Conservation (phyloP, 2,329 filamentous ascomycete species). For the Pseudopyricularia cyperi region DNA sequence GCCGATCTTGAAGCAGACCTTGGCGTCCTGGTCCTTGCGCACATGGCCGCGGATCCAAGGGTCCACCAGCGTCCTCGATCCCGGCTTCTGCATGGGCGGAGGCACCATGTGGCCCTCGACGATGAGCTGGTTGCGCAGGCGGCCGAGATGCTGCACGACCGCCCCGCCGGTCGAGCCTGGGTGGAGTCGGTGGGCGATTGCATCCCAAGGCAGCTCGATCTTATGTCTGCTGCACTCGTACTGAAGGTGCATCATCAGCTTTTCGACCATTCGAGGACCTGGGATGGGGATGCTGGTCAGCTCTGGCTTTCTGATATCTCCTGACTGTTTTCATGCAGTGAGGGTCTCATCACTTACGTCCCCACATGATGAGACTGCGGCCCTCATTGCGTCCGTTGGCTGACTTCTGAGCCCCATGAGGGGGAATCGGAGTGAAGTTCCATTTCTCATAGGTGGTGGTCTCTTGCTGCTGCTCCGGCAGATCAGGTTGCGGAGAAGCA, state of each 20-base stretch:
- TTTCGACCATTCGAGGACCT: constrained; percentile 34
- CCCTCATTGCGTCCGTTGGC: constrained; percentile 19
- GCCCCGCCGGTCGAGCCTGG: constrained; percentile 26
- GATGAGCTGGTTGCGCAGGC: constrained; percentile 19
- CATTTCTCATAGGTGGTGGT: constrained; percentile 3
- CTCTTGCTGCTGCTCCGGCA: not conserved
- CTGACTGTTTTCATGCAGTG: not conserved
- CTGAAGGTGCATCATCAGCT: constrained; percentile 25
- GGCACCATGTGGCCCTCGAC: constrained; percentile 28
- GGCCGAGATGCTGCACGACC: constrained; percentile 21
- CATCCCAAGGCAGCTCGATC: constrained; percentile 24
- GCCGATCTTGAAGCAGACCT: not conserved
- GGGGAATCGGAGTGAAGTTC: constrained; percentile 7
- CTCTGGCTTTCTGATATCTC: not conserved
- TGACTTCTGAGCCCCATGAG: constrained; percentile 5
- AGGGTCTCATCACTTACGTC: constrained; percentile 20
- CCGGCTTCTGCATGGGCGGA: constrained; percentile 16
- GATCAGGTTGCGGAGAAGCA: not conserved
- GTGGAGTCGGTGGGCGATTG: constrained; percentile 25
- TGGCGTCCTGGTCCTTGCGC: constrained; percentile 11
- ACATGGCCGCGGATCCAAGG: constrained; percentile 19
- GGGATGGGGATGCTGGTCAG: not conserved
- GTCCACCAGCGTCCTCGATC: constrained; percentile 9
- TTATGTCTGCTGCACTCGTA: constrained; percentile 23
- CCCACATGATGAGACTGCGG: constrained; percentile 27